Evolutionary conservation across 1,139 yeast genomes (phyloP).

Genomic region (Debaryomycetaceae sp.): DNA sequence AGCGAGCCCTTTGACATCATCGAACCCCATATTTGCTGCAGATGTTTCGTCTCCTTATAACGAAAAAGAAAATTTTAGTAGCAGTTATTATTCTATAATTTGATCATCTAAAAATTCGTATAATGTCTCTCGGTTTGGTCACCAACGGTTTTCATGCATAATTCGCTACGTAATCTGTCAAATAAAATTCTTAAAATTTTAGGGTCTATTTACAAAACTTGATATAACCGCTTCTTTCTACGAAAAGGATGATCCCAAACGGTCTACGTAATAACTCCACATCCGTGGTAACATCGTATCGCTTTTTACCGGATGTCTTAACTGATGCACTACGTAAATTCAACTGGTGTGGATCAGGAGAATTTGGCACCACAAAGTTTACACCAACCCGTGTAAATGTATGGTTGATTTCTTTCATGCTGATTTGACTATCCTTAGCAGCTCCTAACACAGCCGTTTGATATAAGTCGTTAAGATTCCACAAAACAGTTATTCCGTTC

Average conservation of each 20-base stretch:
- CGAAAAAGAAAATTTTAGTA: too few relatives aligned
- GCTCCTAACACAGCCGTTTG: constrained; percentile 21
- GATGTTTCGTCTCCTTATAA: too few relatives aligned
- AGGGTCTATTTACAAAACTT: constrained; percentile 47
- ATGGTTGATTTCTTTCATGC: neutral
- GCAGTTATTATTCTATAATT: too few relatives aligned
- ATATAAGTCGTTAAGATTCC: constrained; percentile 27
- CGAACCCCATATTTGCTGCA: constrained; percentile 40
- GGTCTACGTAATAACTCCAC: constrained; percentile 48
- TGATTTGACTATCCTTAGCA: neutral
- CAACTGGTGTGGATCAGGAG: neutral
- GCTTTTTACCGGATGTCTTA: constrained; percentile 7
- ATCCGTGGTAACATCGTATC: constrained; percentile 47
- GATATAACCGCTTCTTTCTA: constrained; percentile 60
- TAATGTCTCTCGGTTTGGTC: constrained; percentile 1
- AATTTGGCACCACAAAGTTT: neutral
- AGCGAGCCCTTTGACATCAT: constrained; percentile 62
- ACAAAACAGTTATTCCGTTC: constrained; percentile 19
- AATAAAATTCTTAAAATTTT: neutral
- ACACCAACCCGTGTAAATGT: neutral
- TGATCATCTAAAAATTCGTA: too few relatives aligned
- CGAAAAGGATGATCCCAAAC: constrained; percentile 59
- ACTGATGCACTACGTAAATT: neutral
- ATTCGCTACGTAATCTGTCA: neutral
- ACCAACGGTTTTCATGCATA: neutral